Base-by-base conservation (phyloP, 768 basidiomycete species). In the Leccinum fibrillosum region DNA sequence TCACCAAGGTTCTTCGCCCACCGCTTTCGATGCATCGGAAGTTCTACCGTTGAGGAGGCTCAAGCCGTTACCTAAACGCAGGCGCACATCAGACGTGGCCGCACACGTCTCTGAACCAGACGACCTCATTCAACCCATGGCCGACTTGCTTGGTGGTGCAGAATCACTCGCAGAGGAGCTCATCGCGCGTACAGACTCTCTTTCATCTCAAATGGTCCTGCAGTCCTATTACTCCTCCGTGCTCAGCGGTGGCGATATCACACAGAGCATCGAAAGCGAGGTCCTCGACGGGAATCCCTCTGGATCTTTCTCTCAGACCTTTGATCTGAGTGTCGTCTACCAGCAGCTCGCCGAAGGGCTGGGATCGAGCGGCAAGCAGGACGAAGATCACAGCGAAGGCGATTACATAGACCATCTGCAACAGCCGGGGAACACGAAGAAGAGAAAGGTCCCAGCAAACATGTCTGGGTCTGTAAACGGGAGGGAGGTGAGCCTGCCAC, bases 361-460 rank as follows among this genome's bases (percentile, higher is more conserved):
- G 53, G 60, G 60, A 66, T 72, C 63, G 44, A 57, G 42, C 19
- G 19, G 64, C 51, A 73, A 56, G 62, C 80, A 80, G 55, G 82
- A 82, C 39, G 83, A 85, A 49, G 81, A 80, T 61, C 76, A 78
- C 30, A 80, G 74, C 10, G 85, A 83, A 61, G 83, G 78, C 21
- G 89, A 88, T 66, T 86, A 85, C 62, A 66, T 79, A 15, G 88
- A 90, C 69, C 86, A 88, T 64, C 72, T 86, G 30, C 85, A 82
- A 60, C 90, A 90, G 62, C 89, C 86, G 3, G 87, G 86, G 8
- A 93, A 93, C 66, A 88, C 89, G 50, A 93, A 93, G 82, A 93
- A 93, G 76, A 80, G 91, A 50, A 93, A 93, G 70, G 90, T 93
- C 3, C 91, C 92, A 1, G 81, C 83, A 37, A 86, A 89, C 69